Conservation (phyloP, 2,329 filamentous ascomycete species). For the Dothidotthia symphoricarpi region DNA sequence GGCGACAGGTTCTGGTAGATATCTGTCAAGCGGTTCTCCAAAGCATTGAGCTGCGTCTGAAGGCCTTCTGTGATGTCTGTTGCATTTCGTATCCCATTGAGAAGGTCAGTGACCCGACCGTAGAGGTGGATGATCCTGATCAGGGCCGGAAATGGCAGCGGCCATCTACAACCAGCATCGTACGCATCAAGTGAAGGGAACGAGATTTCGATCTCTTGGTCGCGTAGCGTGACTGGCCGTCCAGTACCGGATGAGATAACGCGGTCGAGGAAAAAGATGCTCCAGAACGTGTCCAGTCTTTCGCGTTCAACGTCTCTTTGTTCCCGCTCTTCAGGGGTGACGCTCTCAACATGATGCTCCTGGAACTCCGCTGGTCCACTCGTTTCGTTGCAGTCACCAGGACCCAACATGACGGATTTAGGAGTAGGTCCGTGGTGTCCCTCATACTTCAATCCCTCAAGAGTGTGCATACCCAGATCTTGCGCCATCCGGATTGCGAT, state of each 20-base stretch:
- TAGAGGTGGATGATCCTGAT: constrained; percentile 85
- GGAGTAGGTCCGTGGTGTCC: constrained; percentile 57
- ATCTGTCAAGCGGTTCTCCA: constrained; percentile 75
- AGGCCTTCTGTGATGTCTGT: constrained; percentile 74
- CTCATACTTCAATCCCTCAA: constrained; percentile 66
- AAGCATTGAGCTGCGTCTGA: constrained; percentile 67
- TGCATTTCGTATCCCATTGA: constrained; percentile 75
- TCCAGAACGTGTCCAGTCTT: constrained; percentile 84
- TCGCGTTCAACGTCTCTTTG: constrained; percentile 72
- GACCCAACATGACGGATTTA: constrained; percentile 49
- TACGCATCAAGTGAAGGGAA: constrained; percentile 60
- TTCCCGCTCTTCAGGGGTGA: constrained; percentile 47
- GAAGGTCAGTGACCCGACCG: constrained; percentile 76
- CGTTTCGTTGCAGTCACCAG: constrained; percentile 21
- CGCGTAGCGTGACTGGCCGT: constrained; percentile 75
- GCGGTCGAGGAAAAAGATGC: constrained; percentile 81
- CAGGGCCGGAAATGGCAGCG: constrained; percentile 74
- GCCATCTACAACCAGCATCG: constrained; percentile 61
- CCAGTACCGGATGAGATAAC: constrained; percentile 87
- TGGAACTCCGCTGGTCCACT: constrained; percentile 57
- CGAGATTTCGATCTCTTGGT: constrained; percentile 79
- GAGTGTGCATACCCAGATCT: constrained; percentile 77
- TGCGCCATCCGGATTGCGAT: constrained; percentile 81
- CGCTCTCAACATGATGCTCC: constrained; percentile 48
- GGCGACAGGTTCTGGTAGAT: constrained; percentile 73